Evolutionary conservation across 1,284 basidiomycete genomes (phyloP), one percentile per base, ranked within the genome.

Genomic region (Apiotrichum laibachii): DNA sequence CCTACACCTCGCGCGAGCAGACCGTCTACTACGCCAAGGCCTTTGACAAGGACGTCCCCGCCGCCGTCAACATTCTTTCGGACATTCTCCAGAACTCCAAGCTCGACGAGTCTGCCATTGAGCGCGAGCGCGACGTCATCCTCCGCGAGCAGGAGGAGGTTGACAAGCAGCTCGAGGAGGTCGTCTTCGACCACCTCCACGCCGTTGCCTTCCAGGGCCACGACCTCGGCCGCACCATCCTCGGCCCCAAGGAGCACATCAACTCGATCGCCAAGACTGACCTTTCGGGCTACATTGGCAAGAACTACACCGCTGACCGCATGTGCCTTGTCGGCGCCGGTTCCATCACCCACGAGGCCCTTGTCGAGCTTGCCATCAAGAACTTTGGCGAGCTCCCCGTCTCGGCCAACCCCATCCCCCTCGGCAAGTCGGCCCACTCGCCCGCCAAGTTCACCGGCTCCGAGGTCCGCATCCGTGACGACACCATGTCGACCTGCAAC

Each of bases 21-120:
- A 99, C 96, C 35, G 94, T 98, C 65, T 99, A 98, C 83, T 98
- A 98, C 78, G 95, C 95, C 75, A 98, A 98, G 85, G 89, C 90
- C 75, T 99, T 99, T 86, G 86, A 89, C 78, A 90, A 95, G 83
- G 96, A 99, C 77, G 91, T 98, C 21, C 85, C 87, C 37, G 85
- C 85, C 61, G 87, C 92, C 35, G 93, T 99, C 61, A 92, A 97
- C 80, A 96, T 99, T 81, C 92, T 99, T 77, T 90, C 90, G 70
- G 95, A 99, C 80, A 99, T 99, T 72, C 85, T 99, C 52, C 94
- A 97, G 80, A 96, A 95, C 81, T 95, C 92, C 42, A 98, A 95
- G 82, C 84, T 99, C 56, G 96, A 99, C 74, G 81, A 79, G 62
- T 71, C 82, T 43, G 94, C 95, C 2, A 88, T 99, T 70, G 95